Conservation (phyloP, 164 flowering plant species). For the Vitis rotundifolia region DNA sequence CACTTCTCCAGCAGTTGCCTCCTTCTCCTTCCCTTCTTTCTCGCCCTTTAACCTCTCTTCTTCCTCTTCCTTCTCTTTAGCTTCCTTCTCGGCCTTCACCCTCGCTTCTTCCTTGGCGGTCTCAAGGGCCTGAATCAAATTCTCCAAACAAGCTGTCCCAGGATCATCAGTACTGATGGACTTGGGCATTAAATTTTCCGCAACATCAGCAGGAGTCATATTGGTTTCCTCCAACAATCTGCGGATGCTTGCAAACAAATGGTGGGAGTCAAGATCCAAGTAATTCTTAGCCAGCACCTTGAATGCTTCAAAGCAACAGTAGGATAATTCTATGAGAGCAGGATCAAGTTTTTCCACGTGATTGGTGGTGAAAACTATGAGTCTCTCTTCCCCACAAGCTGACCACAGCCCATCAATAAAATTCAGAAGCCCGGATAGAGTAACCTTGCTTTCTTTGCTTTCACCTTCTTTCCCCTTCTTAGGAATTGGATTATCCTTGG, state of each 20-base stretch:
- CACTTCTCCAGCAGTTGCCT: no score
- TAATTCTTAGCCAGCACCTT: slow-evolving; percentile 50
- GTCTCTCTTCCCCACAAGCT: slow-evolving; percentile 36
- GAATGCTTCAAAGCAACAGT: slow-evolving; percentile 40
- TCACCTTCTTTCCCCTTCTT: slow-evolving; percentile 9
- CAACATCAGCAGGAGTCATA: slow-evolving; percentile 46
- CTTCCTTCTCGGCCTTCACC: background rate
- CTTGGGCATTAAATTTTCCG: slow-evolving; percentile 44
- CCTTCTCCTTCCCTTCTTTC: no score
- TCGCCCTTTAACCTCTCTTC: no score
- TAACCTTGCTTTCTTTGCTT: slow-evolving; percentile 25
- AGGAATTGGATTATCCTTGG: background rate
- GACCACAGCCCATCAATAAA: slow-evolving; percentile 37
- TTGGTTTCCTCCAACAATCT: slow-evolving; percentile 21
- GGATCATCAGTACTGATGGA: background rate
- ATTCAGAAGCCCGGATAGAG: slow-evolving; percentile 40
- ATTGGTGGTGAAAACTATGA: slow-evolving; percentile 44
- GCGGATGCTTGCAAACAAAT: slow-evolving; percentile 20
- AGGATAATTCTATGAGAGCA: slow-evolving; percentile 41
- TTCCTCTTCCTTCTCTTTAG: no score
- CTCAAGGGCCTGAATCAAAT: slow-evolving; percentile 21
- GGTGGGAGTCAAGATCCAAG: slow-evolving; percentile 30
- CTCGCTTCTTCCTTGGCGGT: slow-evolving; percentile 16
- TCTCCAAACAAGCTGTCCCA: slow-evolving; percentile 4
- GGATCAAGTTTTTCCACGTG: slow-evolving; percentile 47